Conservation (phyloP, 2,329 filamentous ascomycete genomes). For the Mycosphaerella arachidis region DNA sequence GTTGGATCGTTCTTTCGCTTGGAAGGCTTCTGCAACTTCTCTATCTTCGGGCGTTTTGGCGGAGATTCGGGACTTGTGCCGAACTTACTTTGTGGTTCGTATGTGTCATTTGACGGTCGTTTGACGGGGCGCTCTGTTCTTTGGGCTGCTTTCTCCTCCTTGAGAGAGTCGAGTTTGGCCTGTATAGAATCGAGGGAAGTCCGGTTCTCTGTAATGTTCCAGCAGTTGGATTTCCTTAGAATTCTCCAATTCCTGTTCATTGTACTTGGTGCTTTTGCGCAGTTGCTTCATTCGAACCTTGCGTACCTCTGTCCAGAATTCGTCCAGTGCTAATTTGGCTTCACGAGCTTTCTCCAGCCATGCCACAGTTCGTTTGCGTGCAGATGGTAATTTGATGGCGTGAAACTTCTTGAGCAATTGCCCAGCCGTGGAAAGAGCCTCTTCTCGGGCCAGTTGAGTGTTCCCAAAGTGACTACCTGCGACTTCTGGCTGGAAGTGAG, state of each 20-base stretch:
- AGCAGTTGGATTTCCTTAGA: neutral
- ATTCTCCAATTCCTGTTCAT: neutral
- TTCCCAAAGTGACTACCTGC: too few species aligned
- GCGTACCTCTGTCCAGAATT: conserved; percentile 3
- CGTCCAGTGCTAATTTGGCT: neutral
- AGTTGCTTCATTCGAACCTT: neutral
- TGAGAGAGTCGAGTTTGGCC: too few species aligned
- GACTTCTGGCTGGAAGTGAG: too few species aligned
- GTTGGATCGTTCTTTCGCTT: neutral
- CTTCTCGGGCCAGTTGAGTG: too few species aligned
- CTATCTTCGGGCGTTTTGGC: neutral
- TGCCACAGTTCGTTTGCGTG: neutral
- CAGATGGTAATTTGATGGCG: neutral
- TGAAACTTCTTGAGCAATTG: neutral
- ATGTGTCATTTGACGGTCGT: neutral
- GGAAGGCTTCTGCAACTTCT: neutral
- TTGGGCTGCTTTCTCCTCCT: neutral
- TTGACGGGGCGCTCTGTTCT: neutral
- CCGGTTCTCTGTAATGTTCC: neutral
- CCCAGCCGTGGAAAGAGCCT: neutral
- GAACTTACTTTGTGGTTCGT: neutral
- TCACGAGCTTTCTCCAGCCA: neutral
- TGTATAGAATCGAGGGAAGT: neutral
- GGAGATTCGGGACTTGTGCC: neutral
- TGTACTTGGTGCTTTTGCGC: too few species aligned